A percentile compares a stretch with the other conserved stretches of the same genome.
phyloP scores from a whole-genome alignment of 106 monocot species.

The Dendrobium nobile region DNA sequence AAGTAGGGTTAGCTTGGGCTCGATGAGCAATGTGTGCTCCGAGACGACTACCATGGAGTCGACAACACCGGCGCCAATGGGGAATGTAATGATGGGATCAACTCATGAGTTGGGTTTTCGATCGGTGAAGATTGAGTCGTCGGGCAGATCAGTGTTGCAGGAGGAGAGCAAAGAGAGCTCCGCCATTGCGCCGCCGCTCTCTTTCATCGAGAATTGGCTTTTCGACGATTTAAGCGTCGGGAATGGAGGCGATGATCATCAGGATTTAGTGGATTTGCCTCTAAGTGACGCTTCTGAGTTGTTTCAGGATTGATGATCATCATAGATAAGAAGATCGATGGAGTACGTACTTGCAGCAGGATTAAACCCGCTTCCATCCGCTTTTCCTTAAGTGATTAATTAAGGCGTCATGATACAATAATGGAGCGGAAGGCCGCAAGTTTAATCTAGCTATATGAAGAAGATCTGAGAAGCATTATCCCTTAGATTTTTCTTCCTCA shows the following conservation, averaged over 20 bases:
- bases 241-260: slow-evolving; percentile 6
- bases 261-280: slow-evolving; percentile 9
- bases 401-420: not conserved
- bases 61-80: not conserved
- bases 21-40: not conserved
- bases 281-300: slow-evolving; percentile 8
- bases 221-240: slow-evolving; percentile 32
- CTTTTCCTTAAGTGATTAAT: not conserved
- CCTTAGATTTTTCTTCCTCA: not conserved
- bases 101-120: not conserved
- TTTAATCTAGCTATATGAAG: not conserved
- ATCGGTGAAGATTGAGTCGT: slow-evolving; percentile 6
- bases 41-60: not conserved
- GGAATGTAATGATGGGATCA: not conserved
- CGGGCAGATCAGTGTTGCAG: not conserved
- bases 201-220: slow-evolving; percentile 33
- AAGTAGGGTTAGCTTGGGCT: not conserved
- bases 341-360: not conserved
- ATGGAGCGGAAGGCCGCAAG: not conserved
- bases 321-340: not conserved
- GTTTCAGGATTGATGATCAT: slow-evolving; percentile 1
- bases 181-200: slow-evolving; percentile 11
- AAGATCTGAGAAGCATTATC: not conserved
- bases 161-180: slow-evolving; percentile 16
- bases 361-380: not conserved